Evolutionary conservation across 2,329 filamentous ascomycete genomes (phyloP), one percentile per base, ranked within the genome.

Genomic region (Neoarthrinium moseri): DNA sequence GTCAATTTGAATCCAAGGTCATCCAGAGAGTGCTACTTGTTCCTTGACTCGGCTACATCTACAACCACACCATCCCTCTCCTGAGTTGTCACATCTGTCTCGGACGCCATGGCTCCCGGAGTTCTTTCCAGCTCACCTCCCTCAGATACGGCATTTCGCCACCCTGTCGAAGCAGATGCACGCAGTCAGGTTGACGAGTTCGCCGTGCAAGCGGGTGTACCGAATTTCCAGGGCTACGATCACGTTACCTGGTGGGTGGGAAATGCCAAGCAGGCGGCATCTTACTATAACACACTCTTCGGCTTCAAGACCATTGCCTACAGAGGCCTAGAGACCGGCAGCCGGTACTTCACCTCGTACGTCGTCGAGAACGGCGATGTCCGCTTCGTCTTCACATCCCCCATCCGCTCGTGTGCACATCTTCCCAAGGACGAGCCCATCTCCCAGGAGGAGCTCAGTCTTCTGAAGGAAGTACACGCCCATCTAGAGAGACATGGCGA

Each of bases 191-290:
- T 78, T 58, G 73, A 73, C 15, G 80, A 80, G 57, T 78, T 73
- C 57, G 74, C 77, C 50, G 71, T 81, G 37, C 74, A 78, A 57
- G 70, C 61, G 40, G 75, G 57, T 57, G 71, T 57, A 51, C 68
- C 66, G 58, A 78, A 76, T 63, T 91, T 95, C 72, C 81, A 82
- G 50, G 91, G 89, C 62, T 96, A 96, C 66, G 89, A 96, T 70
- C 89, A 96, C 68, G 81, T 96, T 46, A 91, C 90, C 56, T 96
- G 91, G 91, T 96, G 90, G 74, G 92, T 96, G 23, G 91, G 91
- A 63, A 97, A 97, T 64, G 91, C 92, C 58, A 96, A 96, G 72
- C 91, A 96, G 74, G 89, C 91, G 3, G 91, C 91, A 30, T 80
- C 86, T 12, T 96, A 89, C 72, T 96, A 96, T 71, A 85, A 86